Conservation (phyloP, 495 filamentous ascomycete genomes). For the Schizothecium vesticola region DNA sequence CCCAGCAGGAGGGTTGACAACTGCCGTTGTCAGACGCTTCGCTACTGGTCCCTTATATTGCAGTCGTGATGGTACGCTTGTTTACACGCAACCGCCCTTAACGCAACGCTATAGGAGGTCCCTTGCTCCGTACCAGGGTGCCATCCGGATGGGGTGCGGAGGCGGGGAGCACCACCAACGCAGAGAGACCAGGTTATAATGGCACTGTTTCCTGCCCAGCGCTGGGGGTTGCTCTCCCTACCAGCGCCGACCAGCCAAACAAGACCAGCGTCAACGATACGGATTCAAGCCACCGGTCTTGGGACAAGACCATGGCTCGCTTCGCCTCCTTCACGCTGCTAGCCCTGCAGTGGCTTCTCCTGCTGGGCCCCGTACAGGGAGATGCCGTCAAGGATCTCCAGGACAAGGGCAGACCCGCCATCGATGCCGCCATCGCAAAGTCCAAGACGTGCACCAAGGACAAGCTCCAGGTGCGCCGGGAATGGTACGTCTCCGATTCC, state of each 20-base stretch:
- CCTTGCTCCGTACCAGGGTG: neutral
- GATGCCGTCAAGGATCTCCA: slow-evolving; percentile 42
- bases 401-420: slow-evolving; percentile 33
- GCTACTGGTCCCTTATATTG: slow-evolving; percentile 1
- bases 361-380: slow-evolving; percentile 21
- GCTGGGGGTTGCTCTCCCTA: neutral
- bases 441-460: slow-evolving; percentile 43
- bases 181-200: slow-evolving; percentile 6
- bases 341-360: slow-evolving; percentile 25
- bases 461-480: slow-evolving; percentile 42
- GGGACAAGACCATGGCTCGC: slow-evolving; percentile 23
- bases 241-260: neutral
- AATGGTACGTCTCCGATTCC: slow-evolving; percentile 36
- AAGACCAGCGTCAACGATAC: neutral
- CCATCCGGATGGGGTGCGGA: neutral
- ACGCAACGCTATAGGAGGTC: neutral
- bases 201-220: slow-evolving; percentile 8
- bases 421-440: slow-evolving; percentile 39
- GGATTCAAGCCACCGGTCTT: neutral
- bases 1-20: neutral
- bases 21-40: slow-evolving; percentile 2
- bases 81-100: slow-evolving; percentile 8
- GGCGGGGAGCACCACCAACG: neutral
- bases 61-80: slow-evolving; percentile 1
- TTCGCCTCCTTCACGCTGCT: slow-evolving; percentile 22